Evolutionary conservation across 1,139 yeast species (phyloP).

Genomic region (Torulaspora pretoriensis): DNA sequence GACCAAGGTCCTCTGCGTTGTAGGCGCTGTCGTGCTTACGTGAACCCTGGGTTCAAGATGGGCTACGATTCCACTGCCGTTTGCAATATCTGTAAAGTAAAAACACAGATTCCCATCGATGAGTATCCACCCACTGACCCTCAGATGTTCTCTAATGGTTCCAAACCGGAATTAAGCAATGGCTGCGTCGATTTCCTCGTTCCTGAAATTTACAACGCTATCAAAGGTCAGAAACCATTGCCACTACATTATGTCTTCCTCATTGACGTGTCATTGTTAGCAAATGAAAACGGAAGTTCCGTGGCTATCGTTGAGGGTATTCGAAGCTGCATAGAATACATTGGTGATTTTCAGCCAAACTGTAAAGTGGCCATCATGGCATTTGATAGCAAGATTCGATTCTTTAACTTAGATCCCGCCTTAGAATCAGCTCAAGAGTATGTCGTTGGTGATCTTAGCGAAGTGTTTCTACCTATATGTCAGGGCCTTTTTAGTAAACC

Average conservation of each 20-base stretch:
- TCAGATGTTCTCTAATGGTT: conserved; percentile 56
- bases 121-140: conserved; percentile 58
- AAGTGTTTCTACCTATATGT: conserved; percentile 76
- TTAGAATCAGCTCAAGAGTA: conserved; percentile 60
- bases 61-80: conserved; percentile 60
- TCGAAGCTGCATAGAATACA: conserved; percentile 41
- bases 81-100: conserved; percentile 85
- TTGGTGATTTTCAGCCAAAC: conserved; percentile 37
- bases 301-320: conserved; percentile 68
- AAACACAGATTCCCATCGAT: conserved; percentile 65
- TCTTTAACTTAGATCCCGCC: conserved; percentile 60
- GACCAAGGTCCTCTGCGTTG: conserved; percentile 75
- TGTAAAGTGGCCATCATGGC: conserved; percentile 67
- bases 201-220: conserved; percentile 64
- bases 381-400: conserved; percentile 69
- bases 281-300: conserved; percentile 55
- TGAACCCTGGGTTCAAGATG: conserved; percentile 78
- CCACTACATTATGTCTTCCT: conserved; percentile 71
- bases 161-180: conserved; percentile 69
- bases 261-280: conserved; percentile 68
- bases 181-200: conserved; percentile 88
- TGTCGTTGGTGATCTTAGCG: conserved; percentile 68
- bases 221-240: conserved; percentile 40
- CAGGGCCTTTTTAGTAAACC: conserved; percentile 83
- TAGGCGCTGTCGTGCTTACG: conserved; percentile 82